Evolutionary conservation across 257 asterid genomes (phyloP).

Genomic region (Forsythia suspensa): DNA sequence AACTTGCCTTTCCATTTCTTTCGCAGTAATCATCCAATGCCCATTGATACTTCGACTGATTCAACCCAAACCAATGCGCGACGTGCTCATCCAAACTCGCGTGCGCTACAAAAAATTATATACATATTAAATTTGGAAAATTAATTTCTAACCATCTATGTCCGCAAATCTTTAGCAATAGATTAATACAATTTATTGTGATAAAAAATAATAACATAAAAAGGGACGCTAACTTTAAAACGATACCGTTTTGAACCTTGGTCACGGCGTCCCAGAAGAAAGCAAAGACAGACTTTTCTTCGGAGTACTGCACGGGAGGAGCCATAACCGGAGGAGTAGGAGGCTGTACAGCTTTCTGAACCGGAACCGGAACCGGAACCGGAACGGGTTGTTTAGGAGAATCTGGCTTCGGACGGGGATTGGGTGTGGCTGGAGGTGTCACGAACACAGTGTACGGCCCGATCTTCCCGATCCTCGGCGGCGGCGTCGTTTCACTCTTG

Average conservation of each 20-base stretch:
- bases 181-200: neutral
- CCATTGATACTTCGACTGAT: constrained; percentile 97
- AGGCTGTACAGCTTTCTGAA: constrained; percentile 31
- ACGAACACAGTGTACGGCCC: constrained; percentile 98
- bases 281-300: constrained; percentile 51
- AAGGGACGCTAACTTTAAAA: neutral
- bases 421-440: constrained; percentile 83
- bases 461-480: constrained; percentile 98
- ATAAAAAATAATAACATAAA: neutral
- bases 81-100: constrained; percentile 85
- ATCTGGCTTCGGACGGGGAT: constrained; percentile 36
- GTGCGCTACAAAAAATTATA: constrained; percentile 53
- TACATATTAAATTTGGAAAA: neutral
- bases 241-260: constrained; percentile 78
- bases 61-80: constrained; percentile 93
- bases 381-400: constrained; percentile 37
- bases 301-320: constrained; percentile 75
- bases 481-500: constrained; percentile 45
- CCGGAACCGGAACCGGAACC: constrained; percentile 40
- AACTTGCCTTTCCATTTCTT: constrained; percentile 55
- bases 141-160: neutral
- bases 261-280: constrained; percentile 86
- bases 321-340: constrained; percentile 80
- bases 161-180: neutral
- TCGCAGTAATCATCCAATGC: constrained; percentile 87